Base-by-base conservation (phyloP, 2,329 filamentous ascomycete species). In the Aspergillus sp. region DNA sequence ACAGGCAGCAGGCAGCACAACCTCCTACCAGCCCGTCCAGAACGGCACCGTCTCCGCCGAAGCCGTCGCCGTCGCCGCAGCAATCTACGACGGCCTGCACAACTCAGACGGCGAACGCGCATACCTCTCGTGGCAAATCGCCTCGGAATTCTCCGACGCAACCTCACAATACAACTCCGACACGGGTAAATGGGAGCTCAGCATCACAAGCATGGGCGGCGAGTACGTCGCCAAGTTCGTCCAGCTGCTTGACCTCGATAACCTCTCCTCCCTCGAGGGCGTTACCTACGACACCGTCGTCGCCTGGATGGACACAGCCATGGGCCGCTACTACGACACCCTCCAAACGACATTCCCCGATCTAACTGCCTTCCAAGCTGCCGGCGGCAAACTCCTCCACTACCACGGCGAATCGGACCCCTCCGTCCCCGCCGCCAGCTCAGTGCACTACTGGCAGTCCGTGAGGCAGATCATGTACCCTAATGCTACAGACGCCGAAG, bases 371-470 rank as follows among this genome's bases (percentile, higher is more conserved):
- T 84, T 84, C 73, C 72, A 80, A 33, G 56, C 72, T 2, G 64
- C 73, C 0, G 83, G 83, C 23, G 83, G 81, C 52, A 86, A 86
- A 69, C 69, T 86, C 4, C 70, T 87, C 11, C 82, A 85, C 68
- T 84, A 79, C 73, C 83, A 86, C 69, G 83, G 83, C 52, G 82
- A 86, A 68, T 80, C 79, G 1, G 84, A 86, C 67, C 68, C 75
- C 14, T 78, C 75, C 6, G 73, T 87, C 59, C 83, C 83, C 1
- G 68, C 83, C 1, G 81, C 75, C 5, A 83, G 81, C 0, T 84
- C 82, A 0, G 77, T 84, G 1, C 81, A 78, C 64, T 87, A 85
- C 74, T 81, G 77, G 70, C 75, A 85, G 54, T 79, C 81, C 3
- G 83, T 86, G 37, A 78, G 79, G 40, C 64, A 64, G 3, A 73